Base-by-base conservation (phyloP, 106 monocot species). In the Allium fistulosum region DNA sequence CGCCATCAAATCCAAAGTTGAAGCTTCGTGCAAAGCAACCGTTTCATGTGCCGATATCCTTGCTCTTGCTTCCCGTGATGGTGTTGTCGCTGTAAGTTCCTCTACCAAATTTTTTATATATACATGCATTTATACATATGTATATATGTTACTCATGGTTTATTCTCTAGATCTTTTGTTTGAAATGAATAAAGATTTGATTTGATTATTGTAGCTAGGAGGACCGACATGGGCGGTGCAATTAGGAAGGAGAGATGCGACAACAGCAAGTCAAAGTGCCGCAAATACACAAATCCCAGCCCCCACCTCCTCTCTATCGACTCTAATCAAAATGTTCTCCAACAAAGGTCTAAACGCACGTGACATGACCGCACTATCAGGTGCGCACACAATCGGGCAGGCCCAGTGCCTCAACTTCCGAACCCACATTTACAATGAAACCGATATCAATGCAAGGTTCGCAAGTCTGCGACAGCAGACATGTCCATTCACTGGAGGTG, bases 11-110 rank as follows among this genome's bases (percentile, higher is more conserved):
- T 26, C 73, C 28, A 17, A 14, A 11, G 77, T 74, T 11, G 77
- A 81, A 47, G 17, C 60, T 14, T 1, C 49, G 11, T 82, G 82
- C 73, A 59, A 47, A 4, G 74, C 65, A 2, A 74, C 76, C 47
- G 80, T 80, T 26, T 82, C 90, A 12, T 80, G 82, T 57, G 80
- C 82, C 17, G 80, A 90, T 67, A 83, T 81, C 56, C 72, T 84
- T 48, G 75, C 82, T 58, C 70, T 85, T 22, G 62, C 76, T 4
- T 74, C 89, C 2, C 78, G 78, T 22, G 77, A 78, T 46, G 69
- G 77, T 7, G 66, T 78, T 2, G 45, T 58, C 59, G 45, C 62
- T 67, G 81, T 81, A 26, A 57, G 53, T 55, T 17, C 10, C 46
- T 7, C 45, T 6, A 51, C 51, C 10, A 2, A 3, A 12, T 8